Percentiles rank a stretch among this genome's conserved stretches.
phyloP scores from a whole-genome alignment of 805 yeast genomes.

The Gaillardinia entomophila region DNA sequence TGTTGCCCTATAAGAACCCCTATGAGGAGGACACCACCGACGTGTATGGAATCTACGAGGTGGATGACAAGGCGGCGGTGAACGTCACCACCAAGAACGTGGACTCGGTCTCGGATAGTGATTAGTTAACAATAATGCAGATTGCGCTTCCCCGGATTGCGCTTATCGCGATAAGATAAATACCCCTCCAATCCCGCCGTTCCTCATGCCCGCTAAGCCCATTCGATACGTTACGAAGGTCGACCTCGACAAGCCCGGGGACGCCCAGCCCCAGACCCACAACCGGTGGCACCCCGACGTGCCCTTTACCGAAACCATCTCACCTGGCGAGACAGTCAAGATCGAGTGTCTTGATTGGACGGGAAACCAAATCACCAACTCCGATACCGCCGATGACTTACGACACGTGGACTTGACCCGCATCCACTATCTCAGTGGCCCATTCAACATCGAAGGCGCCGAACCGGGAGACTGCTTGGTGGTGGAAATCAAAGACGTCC shows the following conservation, averaged over 20 bases:
- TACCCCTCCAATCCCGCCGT: no score
- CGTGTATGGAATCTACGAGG: no score
- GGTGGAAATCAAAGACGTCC: conserved; percentile 47
- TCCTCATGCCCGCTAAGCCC: conserved; percentile 14
- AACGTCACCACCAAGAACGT: no score
- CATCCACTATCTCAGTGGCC: conserved; percentile 47
- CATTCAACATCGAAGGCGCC: conserved; percentile 39
- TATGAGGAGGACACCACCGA: conserved; percentile 34
- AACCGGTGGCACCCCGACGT: conserved; percentile 53
- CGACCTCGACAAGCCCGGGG: conserved; percentile 39
- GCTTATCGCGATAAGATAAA: no score
- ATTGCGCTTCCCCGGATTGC: no score
- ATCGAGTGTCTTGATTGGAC: conserved; percentile 52
- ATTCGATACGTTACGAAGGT: conserved; percentile 35
- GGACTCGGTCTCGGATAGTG: no score
- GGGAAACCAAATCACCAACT: conserved; percentile 44
- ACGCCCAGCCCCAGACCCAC: conserved; percentile 42
- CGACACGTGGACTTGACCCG: conserved; percentile 37
- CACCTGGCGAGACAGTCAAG: conserved; percentile 40
- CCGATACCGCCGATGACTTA: conserved; percentile 45
- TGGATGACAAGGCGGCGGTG: no score
- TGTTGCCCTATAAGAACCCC: conserved; percentile 31
- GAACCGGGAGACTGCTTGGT: conserved; percentile 45
- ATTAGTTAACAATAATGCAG: no score
- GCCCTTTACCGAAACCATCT: conserved; percentile 34